phyloP scores from a whole-genome alignment of 2,329 filamentous ascomycete genomes.

The Trichophyton benhamiae region DNA sequence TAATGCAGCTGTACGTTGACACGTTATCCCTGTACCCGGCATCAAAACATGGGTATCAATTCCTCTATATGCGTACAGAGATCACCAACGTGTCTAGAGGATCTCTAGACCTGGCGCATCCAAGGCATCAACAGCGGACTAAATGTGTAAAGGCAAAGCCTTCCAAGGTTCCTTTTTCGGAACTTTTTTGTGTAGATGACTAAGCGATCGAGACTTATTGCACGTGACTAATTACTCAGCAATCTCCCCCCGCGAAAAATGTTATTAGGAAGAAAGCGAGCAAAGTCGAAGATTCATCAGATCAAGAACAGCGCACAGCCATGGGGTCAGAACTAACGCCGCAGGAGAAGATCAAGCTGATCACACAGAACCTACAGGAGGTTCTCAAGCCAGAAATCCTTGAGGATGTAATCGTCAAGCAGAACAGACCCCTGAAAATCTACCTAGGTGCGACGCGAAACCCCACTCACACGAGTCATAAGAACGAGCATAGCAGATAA shows the following conservation, averaged over 20 bases:
- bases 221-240: neutral
- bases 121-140: no score
- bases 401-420: slow-evolving; percentile 53
- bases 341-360: slow-evolving; percentile 58
- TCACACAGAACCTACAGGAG: slow-evolving; percentile 70
- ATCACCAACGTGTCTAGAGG: no score
- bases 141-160: no score
- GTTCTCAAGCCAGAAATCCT: slow-evolving; percentile 74
- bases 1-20: neutral
- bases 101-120: no score
- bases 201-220: neutral
- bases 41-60: neutral
- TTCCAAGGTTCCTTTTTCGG: no score
- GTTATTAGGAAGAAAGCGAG: neutral
- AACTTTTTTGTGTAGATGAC: neutral
- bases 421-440: slow-evolving; percentile 59
- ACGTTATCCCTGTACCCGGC: neutral
- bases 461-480: neutral
- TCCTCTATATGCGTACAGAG: no score
- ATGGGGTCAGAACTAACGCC: slow-evolving; percentile 16
- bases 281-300: neutral
- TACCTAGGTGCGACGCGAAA: slow-evolving; percentile 55
- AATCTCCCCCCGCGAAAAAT: neutral
- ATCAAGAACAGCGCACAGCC: slow-evolving; percentile 6
- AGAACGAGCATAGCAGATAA: neutral